Percentiles rank a stretch among this genome's conserved stretches.
phyloP scores from a whole-genome alignment of 306 rosid species.

The Oemleria cerasiformis region DNA sequence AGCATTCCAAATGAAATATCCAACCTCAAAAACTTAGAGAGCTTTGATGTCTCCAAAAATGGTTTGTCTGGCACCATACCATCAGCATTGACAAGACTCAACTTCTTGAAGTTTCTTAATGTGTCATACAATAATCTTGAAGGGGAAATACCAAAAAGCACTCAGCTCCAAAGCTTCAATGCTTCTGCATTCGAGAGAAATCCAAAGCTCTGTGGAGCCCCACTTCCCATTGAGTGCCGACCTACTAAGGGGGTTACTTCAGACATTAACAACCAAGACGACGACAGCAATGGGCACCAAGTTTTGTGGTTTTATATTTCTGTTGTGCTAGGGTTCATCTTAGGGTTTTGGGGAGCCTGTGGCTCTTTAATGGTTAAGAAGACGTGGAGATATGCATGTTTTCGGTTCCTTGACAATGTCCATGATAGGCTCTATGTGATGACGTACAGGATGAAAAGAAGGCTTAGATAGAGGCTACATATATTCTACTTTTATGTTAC shows the following conservation, averaged over 20 bases:
- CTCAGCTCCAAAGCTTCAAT: background rate
- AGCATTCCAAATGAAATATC: background rate
- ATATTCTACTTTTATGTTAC: too few species aligned
- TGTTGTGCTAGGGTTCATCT: too few species aligned
- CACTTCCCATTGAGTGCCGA: too few species aligned
- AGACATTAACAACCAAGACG: too few species aligned
- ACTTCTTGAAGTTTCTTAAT: background rate
- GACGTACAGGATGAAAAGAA: background rate
- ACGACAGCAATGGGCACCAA: too few species aligned
- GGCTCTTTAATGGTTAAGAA: background rate
- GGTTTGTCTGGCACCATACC: background rate
- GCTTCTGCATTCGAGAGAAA: background rate
- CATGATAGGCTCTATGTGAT: background rate
- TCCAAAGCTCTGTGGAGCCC: background rate
- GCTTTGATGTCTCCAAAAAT: background rate
- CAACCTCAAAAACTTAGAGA: background rate
- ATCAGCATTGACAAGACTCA: background rate
- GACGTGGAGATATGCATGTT: background rate
- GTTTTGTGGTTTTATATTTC: too few species aligned
- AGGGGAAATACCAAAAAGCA: background rate
- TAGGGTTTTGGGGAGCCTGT: background rate
- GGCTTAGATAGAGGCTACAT: too few species aligned
- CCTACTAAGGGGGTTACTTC: too few species aligned
- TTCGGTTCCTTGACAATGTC: background rate
- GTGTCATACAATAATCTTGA: background rate